Evolutionary conservation across 2,329 filamentous ascomycete genomes (phyloP).

Genomic region (Alternaria viburni): DNA sequence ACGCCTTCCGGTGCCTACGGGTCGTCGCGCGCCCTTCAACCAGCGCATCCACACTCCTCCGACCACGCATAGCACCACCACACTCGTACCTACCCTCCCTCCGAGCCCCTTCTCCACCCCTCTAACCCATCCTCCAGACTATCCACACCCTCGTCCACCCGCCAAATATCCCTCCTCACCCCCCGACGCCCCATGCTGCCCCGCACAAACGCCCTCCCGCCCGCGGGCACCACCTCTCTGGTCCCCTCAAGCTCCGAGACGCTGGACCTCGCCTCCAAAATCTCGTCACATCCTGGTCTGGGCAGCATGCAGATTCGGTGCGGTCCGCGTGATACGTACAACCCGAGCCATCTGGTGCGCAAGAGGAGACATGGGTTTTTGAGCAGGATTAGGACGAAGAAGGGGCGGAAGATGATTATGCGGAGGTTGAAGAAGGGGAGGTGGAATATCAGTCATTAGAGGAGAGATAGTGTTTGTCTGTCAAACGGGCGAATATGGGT

Average conservation of each 20-base stretch:
- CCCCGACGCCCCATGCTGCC: conserved; percentile 36
- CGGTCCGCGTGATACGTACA: conserved; percentile 62
- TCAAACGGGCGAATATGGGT: too few species aligned
- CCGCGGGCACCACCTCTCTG: conserved; percentile 19
- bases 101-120: not conserved
- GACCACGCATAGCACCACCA: conserved; percentile 19
- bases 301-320: conserved; percentile 52
- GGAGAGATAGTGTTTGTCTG: not conserved
- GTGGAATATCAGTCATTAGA: conserved; percentile 43
- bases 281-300: conserved; percentile 47
- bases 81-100: conserved; percentile 25
- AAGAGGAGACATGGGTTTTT: conserved; percentile 69
- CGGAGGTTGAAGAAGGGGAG: conserved; percentile 62
- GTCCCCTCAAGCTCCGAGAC: conserved; percentile 22
- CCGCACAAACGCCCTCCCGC: conserved; percentile 19
- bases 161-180: conserved; percentile 37
- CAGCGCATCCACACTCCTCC: conserved; percentile 25
- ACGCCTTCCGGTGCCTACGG: conserved; percentile 41
- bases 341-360: conserved; percentile 64
- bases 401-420: conserved; percentile 61
- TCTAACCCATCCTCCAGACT: conserved; percentile 6
- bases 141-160: conserved; percentile 15
- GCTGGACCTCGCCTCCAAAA: conserved; percentile 45
- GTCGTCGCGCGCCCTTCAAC: conserved; percentile 28
- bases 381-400: conserved; percentile 58